phyloP scores from a whole-genome alignment of 495 filamentous ascomycete species.

The Daldinia bambusicola region DNA sequence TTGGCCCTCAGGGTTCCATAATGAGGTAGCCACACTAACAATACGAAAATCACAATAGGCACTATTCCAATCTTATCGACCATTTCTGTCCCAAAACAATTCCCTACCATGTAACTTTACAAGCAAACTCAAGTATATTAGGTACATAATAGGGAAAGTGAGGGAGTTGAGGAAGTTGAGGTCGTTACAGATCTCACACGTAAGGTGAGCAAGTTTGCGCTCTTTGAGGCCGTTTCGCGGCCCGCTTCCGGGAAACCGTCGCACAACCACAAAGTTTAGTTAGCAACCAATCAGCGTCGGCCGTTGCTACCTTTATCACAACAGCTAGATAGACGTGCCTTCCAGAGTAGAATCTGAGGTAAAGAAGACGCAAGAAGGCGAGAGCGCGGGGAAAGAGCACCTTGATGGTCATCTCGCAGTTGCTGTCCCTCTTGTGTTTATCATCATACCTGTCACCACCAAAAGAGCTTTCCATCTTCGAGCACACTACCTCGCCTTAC shows the following conservation, averaged over 20 bases:
- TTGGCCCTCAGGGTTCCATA: constrained; percentile 35
- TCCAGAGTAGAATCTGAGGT: neutral
- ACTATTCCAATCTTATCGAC: neutral
- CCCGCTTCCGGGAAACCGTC: constrained; percentile 31
- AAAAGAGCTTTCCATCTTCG: constrained; percentile 13
- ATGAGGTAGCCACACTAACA: constrained; percentile 7
- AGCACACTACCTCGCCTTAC: constrained; percentile 11
- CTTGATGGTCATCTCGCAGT: constrained; percentile 28
- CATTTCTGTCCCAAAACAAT: neutral
- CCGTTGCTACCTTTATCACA: neutral
- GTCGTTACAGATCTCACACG: constrained; percentile 4
- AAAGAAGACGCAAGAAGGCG: constrained; percentile 1
- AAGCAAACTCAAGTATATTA: neutral
- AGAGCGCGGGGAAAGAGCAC: constrained; percentile 31
- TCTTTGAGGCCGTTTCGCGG: constrained; percentile 41
- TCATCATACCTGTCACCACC: constrained; percentile 16
- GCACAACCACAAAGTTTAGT: constrained; percentile 1
- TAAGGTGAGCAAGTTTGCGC: constrained; percentile 46
- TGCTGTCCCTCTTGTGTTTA: constrained; percentile 4
- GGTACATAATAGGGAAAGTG: constrained; percentile 7
- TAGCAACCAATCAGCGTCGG: neutral
- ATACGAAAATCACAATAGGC: neutral
- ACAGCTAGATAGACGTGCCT: neutral
- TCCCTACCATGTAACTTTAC: neutral
- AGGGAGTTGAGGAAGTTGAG: neutral